Evolutionary conservation across 148 eudicot species (phyloP), one percentile per base, ranked within the genome.

Genomic region (Chenopodium suecicum): DNA sequence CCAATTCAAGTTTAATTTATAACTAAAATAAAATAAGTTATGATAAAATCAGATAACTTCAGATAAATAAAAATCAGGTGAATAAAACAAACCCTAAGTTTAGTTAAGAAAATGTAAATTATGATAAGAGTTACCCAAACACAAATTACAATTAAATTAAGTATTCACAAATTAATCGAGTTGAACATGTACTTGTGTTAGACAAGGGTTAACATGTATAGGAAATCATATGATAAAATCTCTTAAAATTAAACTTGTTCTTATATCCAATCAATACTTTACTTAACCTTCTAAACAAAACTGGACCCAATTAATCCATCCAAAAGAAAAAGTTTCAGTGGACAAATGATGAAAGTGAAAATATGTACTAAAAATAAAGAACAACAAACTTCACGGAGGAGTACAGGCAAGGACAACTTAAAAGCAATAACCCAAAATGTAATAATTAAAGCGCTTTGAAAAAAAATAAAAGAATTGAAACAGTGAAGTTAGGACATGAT

Each of bases 401-500:
- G 84, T 82, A 63, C 77, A 71, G 27, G 52, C 50, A 41, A 70
- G 76, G 76, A 60, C 64, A 77, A 82, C 65, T 19, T 41, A n/a
- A 82, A 78, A 70, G 63, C 20, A 70, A 73, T 73, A 0, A 29
- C 32, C 58, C n/a, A 70, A 6, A 41, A 52, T 27, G 31, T 13
- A 12, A 19, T 74, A 48, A 29, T 65, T 70, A 79, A 58, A 50
- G 46, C 44, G 62, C 12, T 65, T 3, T 54, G 19, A n/a, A 29
- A 32, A 12, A 11, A 41, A 48, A 31, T 41, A 41, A 41, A 41
- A 41, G 44, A 41, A 41, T 41, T 41, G 27, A n/a, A 69, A 82
- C 77, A 82, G 81, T 60, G 81, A 82, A 82, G 75, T 82, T 82
- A 82, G 84, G 84, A 78, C 84, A 82, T 82, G 84, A 82, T 76